Evolutionary conservation across 768 basidiomycete species (phyloP).

Genomic region (Scleroderma citrinum): DNA sequence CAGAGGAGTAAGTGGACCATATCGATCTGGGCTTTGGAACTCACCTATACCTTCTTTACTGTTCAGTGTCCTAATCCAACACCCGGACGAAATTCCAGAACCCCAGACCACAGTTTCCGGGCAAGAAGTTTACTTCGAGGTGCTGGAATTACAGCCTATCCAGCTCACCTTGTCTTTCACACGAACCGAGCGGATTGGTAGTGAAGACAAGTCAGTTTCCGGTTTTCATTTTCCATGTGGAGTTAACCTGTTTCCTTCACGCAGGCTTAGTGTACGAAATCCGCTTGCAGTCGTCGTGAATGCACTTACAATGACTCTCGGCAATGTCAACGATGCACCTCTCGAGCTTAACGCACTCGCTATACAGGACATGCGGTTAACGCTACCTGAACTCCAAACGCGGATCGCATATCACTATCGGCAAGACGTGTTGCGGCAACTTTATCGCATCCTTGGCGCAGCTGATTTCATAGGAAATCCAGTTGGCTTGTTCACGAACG

Average conservation of each 20-base stretch:
- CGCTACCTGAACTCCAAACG: slow-evolving; percentile 74
- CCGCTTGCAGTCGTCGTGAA: slow-evolving; percentile 92
- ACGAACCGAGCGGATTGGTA: slow-evolving; percentile 90
- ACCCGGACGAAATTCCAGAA: slow-evolving; percentile 63
- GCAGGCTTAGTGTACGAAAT: slow-evolving; percentile 73
- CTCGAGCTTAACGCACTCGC: slow-evolving; percentile 90
- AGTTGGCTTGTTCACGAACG: slow-evolving; percentile 95
- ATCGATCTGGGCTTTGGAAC: neutral
- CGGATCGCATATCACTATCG: slow-evolving; percentile 90
- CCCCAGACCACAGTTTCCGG: slow-evolving; percentile 62
- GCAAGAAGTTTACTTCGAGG: slow-evolving; percentile 90
- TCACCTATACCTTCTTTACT: slow-evolving; percentile 6
- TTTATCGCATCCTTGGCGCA: slow-evolving; percentile 96
- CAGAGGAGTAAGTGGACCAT: slow-evolving; percentile 57
- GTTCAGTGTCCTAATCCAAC: slow-evolving; percentile 63
- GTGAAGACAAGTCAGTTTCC: slow-evolving; percentile 77
- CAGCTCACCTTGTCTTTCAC: slow-evolving; percentile 92
- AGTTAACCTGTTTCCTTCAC: slow-evolving; percentile 1
- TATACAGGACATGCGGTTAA: slow-evolving; percentile 90
- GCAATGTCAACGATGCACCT: slow-evolving; percentile 94
- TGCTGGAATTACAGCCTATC: slow-evolving; percentile 91
- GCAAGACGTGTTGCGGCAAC: slow-evolving; percentile 87
- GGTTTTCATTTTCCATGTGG: neutral
- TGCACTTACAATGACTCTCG: slow-evolving; percentile 92
- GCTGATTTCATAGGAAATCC: slow-evolving; percentile 97